Evolutionary conservation across 192 early-diverging fungal species (phyloP), one percentile per base, ranked within the genome.

Genomic region (Phycomyces blakesleeanus): DNA sequence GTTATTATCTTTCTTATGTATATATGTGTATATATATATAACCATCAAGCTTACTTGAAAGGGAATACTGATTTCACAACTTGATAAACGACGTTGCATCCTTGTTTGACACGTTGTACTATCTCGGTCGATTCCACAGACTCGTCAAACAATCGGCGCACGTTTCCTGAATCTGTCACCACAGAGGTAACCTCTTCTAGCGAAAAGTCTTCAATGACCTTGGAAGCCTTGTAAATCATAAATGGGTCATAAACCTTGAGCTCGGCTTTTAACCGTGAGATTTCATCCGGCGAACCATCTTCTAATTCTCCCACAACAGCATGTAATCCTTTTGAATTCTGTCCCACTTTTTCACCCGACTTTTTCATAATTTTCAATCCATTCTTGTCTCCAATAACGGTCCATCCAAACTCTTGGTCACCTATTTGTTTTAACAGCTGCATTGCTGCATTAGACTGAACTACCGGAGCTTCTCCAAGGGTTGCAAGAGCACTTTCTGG

Each of bases 121-220:
- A 73, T 47, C 49, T 79, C 75, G 6, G 66, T 67, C 0, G 65
- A 44, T 11, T 77, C 75, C 41, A 77, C 65, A 0, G 76, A 42
- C 49, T 73, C 67, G 40, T 79, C 75, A 10, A 70, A 76, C 60
- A 58, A 56, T n/a, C 61, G 40, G 25, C 77, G 69, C n/a, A 71
- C 60, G 15, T 53, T 15, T 3, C 71, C 75, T 22, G 68, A 55
- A n/a, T 74, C 73, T 11, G 73, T 71, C 2, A 82, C 70, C 11
- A 82, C 75, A 0, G 77, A 71, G 3, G 75, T 67, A 25, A 82
- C 74, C 57, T 82, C 80, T 29, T 78, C 80, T n/a, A 77, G 52
- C 2, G 80, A 82, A 24, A 75, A 82, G 7, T 69, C 69, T 37
- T 82, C 80, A 7, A 82, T 78, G n/a, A 82, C 80, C 40, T 79